These are phyloP conservation scores for Ophiostoma fasciatum DNA, from an alignment of 2,329 filamentous ascomycete species.

Conservation along the genomic window DNA sequence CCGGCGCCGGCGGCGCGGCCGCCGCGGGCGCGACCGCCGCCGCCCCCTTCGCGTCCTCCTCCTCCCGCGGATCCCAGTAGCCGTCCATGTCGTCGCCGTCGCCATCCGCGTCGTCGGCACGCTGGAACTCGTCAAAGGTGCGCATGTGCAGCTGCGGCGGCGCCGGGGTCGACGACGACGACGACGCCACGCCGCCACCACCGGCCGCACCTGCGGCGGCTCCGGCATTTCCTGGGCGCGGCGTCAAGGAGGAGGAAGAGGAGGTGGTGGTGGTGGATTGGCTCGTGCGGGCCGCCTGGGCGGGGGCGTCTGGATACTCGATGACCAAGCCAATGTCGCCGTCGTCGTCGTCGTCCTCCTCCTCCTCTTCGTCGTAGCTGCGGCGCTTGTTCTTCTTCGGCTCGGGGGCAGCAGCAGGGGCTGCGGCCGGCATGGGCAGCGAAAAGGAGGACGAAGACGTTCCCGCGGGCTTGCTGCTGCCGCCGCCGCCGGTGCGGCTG, in stretches of 20 bases:
- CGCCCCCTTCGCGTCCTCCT: conserved; percentile 1
- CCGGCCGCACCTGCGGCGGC: neutral
- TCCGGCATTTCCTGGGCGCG: neutral
- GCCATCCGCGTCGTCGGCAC: conserved; percentile 16
- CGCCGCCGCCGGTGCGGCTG: neutral
- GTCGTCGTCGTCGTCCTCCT: conserved; percentile 36
- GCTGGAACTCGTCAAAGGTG: conserved; percentile 12
- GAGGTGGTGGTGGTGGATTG: too few species aligned
- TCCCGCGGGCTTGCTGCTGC: too few species aligned
- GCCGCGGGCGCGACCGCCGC: neutral
- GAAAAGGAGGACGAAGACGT: too few species aligned
- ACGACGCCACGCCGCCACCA: neutral
- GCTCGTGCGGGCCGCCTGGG: neutral
- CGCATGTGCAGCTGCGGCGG: conserved; percentile 7
- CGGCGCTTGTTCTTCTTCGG: conserved; percentile 18
- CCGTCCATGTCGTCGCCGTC: conserved; percentile 13
- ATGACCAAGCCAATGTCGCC: conserved; percentile 42
- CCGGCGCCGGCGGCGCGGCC: neutral
- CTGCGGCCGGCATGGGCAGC: conserved; percentile 7
- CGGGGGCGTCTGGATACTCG: conserved; percentile 42
- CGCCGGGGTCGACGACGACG: conserved; percentile 16
- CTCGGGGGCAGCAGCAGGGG: conserved; percentile 11
- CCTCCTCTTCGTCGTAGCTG: conserved; percentile 21
- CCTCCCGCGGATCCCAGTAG: conserved; percentile 9
- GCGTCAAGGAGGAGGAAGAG: too few species aligned